Percentiles rank a stretch among this genome's conserved stretches.
Conservation (phyloP, 208 protist species). For the Spironucleus salmonicida region DNA sequence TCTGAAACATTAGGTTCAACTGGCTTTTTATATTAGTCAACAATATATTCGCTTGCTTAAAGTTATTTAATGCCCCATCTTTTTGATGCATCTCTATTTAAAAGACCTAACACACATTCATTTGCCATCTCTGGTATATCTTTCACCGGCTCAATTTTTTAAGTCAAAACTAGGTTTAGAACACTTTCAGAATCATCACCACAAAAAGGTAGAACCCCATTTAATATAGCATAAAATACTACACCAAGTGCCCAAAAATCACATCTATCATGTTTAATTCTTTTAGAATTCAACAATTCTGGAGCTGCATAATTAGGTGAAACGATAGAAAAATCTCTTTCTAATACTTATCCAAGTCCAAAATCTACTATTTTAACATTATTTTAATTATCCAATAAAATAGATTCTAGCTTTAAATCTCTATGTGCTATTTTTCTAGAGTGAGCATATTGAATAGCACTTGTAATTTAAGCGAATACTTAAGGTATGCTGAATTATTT, state of each 20-base stretch:
- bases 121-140: slow-evolving; percentile 51
- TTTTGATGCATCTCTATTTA: slow-evolving; percentile 49
- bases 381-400: neutral
- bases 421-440: neutral
- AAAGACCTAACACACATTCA: slow-evolving; percentile 54
- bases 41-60: slow-evolving; percentile 32
- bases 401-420: neutral
- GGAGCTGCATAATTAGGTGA: slow-evolving; percentile 75
- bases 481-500: slow-evolving; percentile 48
- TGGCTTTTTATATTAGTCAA: neutral
- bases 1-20: neutral
- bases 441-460: slow-evolving; percentile 55
- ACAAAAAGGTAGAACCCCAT: slow-evolving; percentile 68
- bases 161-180: slow-evolving; percentile 44
- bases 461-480: slow-evolving; percentile 54
- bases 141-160: slow-evolving; percentile 13
- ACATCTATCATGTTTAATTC: slow-evolving; percentile 65
- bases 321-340: slow-evolving; percentile 64
- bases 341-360: slow-evolving; percentile 69
- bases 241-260: slow-evolving; percentile 80
- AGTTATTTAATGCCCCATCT: slow-evolving; percentile 48
- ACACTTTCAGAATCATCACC: slow-evolving; percentile 64
- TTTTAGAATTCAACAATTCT: slow-evolving; percentile 62
- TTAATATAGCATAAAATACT: slow-evolving; percentile 70
- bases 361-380: slow-evolving; percentile 68